These are phyloP conservation scores for Yamadazyma sp. DNA, from an alignment of 805 yeast species.

Conservation along the genomic window DNA sequence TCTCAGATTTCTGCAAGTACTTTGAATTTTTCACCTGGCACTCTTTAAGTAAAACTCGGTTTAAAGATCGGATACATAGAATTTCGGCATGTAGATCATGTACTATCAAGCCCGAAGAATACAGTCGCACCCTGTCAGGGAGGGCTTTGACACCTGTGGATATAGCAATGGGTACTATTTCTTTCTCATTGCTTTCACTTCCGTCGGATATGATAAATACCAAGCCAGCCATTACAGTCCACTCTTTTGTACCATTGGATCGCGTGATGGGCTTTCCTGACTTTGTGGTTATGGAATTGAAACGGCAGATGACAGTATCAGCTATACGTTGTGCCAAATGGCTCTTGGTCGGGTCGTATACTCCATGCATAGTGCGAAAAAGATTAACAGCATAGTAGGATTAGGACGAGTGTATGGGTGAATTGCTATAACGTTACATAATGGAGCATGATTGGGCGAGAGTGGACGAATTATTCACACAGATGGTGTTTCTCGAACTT, in stretches of 20 bases:
- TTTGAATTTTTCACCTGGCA: slow-evolving; percentile 21
- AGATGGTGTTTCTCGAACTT: too few relatives aligned
- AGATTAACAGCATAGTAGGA: too few relatives aligned
- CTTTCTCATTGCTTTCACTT: too few relatives aligned
- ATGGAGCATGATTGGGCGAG: too few relatives aligned
- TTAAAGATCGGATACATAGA: slow-evolving; percentile 68
- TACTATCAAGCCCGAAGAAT: slow-evolving; percentile 57
- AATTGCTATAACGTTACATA: too few relatives aligned
- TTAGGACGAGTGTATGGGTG: too few relatives aligned
- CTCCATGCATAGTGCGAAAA: too few relatives aligned
- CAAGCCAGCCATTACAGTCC: slow-evolving; percentile 81
- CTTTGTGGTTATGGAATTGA: slow-evolving; percentile 27
- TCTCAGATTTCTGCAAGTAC: slow-evolving; percentile 16
- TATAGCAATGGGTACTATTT: slow-evolving; percentile 42
- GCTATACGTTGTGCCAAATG: slow-evolving; percentile 24
- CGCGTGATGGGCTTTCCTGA: slow-evolving; percentile 60
- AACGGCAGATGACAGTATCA: slow-evolving; percentile 25
- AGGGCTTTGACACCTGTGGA: slow-evolving; percentile 83
- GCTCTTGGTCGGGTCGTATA: too few relatives aligned
- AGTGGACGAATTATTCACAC: too few relatives aligned
- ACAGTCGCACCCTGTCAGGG: slow-evolving; percentile 51
- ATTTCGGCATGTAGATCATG: slow-evolving; percentile 95
- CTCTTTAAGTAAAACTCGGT: slow-evolving; percentile 55
- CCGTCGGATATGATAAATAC: slow-evolving; percentile 42
- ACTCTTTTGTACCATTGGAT: slow-evolving; percentile 68